Base-by-base conservation (phyloP, 2,329 filamentous ascomycete genomes). In the Penicillium sp. region DNA sequence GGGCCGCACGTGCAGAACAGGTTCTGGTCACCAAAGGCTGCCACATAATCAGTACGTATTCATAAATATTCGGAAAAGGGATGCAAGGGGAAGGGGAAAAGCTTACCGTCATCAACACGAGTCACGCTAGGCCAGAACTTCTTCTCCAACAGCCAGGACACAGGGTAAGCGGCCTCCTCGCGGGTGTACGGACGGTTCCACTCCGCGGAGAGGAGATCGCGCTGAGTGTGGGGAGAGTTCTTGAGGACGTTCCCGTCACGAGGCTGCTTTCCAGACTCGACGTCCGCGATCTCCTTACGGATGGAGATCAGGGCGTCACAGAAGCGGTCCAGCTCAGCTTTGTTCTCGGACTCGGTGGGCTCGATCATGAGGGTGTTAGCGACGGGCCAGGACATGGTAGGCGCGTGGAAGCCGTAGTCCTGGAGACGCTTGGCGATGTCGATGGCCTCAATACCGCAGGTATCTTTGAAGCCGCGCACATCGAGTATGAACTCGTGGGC, bases 401-500 rank as follows among this genome's bases (percentile, higher is more conserved):
- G 92, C 1, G 92, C 89, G 73, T 97, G 92, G 83, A 97, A 97
- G 38, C 92, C 92, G 69, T 95, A 97, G 70, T 97, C 92, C 74
- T 96, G 92, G 18, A 97, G 84, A 57, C 92, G 89, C 81, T 97
- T 97, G 66, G 92, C 92, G 59, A 97, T 88, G 68, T 97, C 92
- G 63, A 96, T 94, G 27, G 88, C 92, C 75, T 96, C 92, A 63
- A 97, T 78, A 24, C 90, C 90, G 6, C 88, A 84, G 0, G 85
- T 84, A 48, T 92, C 87, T 69, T 90, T 89, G 80, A 96, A 96
- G 22, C 84, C 82, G 20, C 92, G 88, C 5, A 86, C 83, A 63
- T 97, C 92, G 30, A 97, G 83, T 71, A 97, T 97, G 76, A 97
- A 97, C 74, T 97, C 92, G 79, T 97, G 92, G 0, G 92, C 92